Base-by-base conservation (phyloP, 495 filamentous ascomycete species). In the Podospora fimiseda region DNA sequence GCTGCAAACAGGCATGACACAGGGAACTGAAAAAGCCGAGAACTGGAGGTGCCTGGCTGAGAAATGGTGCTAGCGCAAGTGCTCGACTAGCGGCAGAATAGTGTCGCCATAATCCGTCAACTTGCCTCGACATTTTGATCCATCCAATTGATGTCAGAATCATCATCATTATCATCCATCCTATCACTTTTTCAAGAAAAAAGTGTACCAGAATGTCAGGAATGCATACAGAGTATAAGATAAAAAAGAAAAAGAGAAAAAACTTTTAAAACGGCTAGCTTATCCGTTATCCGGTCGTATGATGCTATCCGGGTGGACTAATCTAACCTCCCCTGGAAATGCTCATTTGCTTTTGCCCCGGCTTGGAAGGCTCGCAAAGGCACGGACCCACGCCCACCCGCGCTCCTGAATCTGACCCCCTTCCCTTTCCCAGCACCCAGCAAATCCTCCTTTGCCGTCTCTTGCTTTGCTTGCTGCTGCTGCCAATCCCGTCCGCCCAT, bases 341-440 rank as follows among this genome's bases (percentile, higher is more conserved):
- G n/a, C 58, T 63, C 63, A 65, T 63, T 65, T 65, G 54, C 60
- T 62, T 62, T 61, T 53, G 23, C 21, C 23, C 48, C 52, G 39
- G 55, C 33, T 36, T 47, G 30, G 48, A 39, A 41, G 40, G 18
- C 16, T 23, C 23, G 5, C 8, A 42, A 20, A 13, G 22, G 60
- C 63, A 65, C 63, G 53, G 63, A 40, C 63, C 60, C 60, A 5
- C 46, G n/a, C 38, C 27, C 48, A 49, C 42, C n/a, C n/a, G 36
- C 23, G 38, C 47, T 55, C 52, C 57, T 52, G 46, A 30, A 45
- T 36, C 23, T 43, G 39, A 9, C 52, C 53, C 53, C 33, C 51
- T 47, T 48, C 9, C 37, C 30, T 53, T 39, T 51, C 24, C 20
- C 21, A 53, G n/a, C 6, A 41, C 43, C 33, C 57, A n/a, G n/a